These are phyloP conservation scores for Aegilops tauschii DNA, from an alignment of 176 grass and related monocot species.

Conservation along the genomic window DNA sequence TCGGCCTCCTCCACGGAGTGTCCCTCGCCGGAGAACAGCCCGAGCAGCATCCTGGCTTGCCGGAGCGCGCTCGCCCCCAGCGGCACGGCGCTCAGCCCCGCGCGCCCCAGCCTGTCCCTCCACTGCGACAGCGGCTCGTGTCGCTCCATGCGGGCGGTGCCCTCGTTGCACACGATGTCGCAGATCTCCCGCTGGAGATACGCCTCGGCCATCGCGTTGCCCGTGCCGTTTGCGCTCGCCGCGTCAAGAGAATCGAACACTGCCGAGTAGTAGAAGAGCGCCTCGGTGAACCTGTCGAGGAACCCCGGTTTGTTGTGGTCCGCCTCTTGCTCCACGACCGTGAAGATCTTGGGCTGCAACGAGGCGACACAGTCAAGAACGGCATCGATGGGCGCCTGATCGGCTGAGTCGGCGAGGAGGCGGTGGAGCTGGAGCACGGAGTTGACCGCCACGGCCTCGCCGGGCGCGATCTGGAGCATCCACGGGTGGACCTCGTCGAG, in stretches of 20 bases:
- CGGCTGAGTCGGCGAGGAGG: constrained; percentile 46
- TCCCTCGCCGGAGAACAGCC: constrained; percentile 86
- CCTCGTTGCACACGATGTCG: constrained; percentile 82
- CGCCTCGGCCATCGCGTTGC: constrained; percentile 53
- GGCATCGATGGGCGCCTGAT: constrained; percentile 50
- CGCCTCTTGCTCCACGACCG: constrained; percentile 90
- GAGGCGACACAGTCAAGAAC: constrained; percentile 59
- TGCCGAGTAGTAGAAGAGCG: constrained; percentile 93
- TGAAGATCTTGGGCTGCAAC: constrained; percentile 62
- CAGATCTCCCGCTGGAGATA: constrained; percentile 79
- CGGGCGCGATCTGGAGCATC: constrained; percentile 69
- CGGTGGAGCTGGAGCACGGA: constrained; percentile 94
- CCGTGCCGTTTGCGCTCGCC: constrained; percentile 32
- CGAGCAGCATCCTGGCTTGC: constrained; percentile 88
- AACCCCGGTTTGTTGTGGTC: constrained; percentile 88
- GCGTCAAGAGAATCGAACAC: constrained; percentile 85
- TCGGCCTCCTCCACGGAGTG: constrained; percentile 82
- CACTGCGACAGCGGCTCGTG: constrained; percentile 84
- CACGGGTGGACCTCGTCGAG: constrained; percentile 78
- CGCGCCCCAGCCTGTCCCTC: constrained; percentile 43
- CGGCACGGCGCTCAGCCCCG: constrained; percentile 58
- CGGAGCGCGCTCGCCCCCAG: constrained; percentile 79
- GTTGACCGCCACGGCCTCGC: constrained; percentile 82
- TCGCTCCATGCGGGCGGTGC: constrained; percentile 61
- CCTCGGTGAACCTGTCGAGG: constrained; percentile 91